Evolutionary conservation across 495 filamentous ascomycete species (phyloP).

Genomic region (Tetracladium marchalianum): DNA sequence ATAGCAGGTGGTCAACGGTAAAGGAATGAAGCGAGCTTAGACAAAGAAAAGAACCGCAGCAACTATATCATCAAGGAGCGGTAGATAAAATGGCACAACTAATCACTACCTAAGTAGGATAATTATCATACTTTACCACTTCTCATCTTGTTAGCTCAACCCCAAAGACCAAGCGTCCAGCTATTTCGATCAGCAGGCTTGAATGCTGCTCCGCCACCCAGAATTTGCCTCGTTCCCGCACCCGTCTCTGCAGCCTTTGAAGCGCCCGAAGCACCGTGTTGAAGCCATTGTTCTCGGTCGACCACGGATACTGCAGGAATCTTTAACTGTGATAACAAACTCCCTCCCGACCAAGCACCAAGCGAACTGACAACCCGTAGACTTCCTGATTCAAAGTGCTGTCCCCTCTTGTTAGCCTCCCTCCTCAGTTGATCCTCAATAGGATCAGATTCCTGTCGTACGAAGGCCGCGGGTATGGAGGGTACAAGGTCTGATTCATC

Average conservation of each 20-base stretch:
- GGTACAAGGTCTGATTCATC: slow-evolving; percentile 7
- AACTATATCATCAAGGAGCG: no score
- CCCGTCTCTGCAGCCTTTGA: slow-evolving; percentile 54
- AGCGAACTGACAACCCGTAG: slow-evolving; percentile 73
- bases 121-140: neutral
- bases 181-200: slow-evolving; percentile 47
- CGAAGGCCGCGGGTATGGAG: slow-evolving; percentile 25
- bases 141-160: slow-evolving; percentile 27
- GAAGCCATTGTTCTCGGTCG: slow-evolving; percentile 75
- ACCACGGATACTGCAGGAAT: slow-evolving; percentile 71
- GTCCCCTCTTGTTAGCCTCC: slow-evolving; percentile 35
- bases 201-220: slow-evolving; percentile 17
- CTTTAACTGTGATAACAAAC: slow-evolving; percentile 68
- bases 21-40: no score
- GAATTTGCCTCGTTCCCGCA: slow-evolving; percentile 37
- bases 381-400: slow-evolving; percentile 40
- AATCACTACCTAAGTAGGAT: no score
- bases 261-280: slow-evolving; percentile 65
- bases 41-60: no score
- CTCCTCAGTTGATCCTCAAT: slow-evolving; percentile 53
- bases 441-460: slow-evolving; percentile 44
- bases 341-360: slow-evolving; percentile 83
- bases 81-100: no score
- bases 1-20: no score
- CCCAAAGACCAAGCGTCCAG: slow-evolving; percentile 80